Conservation (phyloP, 1,284 basidiomycete species). For the Ceratobasidium sp. region DNA sequence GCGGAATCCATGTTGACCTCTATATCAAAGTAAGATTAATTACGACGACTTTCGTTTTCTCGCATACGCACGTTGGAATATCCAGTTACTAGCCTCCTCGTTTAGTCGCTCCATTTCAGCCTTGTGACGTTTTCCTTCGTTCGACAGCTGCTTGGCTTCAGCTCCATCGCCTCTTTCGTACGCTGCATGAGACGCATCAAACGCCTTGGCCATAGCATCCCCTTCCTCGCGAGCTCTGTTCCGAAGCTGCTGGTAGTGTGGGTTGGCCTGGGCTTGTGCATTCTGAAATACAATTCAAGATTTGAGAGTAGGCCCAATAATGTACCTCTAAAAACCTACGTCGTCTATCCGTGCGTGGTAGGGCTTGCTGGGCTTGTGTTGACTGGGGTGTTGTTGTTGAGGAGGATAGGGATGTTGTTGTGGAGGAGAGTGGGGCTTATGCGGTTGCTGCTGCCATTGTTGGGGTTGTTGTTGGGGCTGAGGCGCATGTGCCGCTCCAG, state of each 20-base stretch:
- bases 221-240: constrained; percentile 53
- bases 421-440: constrained; percentile 38
- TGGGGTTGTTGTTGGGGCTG: constrained; percentile 47
- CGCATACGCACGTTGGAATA: constrained; percentile 70
- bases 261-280: constrained; percentile 71
- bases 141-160: constrained; percentile 81
- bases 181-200: constrained; percentile 71
- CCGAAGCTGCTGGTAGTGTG: constrained; percentile 72
- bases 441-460: constrained; percentile 44
- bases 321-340: too few species aligned
- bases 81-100: constrained; percentile 87
- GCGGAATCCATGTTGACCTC: constrained; percentile 84
- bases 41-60: constrained; percentile 33
- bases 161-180: constrained; percentile 77
- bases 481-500: constrained; percentile 39
- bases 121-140: constrained; percentile 85
- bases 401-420: constrained; percentile 18
- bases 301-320: too few species aligned
- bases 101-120: constrained; percentile 82
- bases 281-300: constrained; percentile 55
- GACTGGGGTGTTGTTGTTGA: not conserved
- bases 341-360: constrained; percentile 39
- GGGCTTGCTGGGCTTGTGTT: constrained; percentile 33
- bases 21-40: constrained; percentile 47
- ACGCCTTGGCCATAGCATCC: constrained; percentile 67